Evolutionary conservation across 1,284 basidiomycete genomes (phyloP), one percentile per base, ranked within the genome.

Genomic region (Schizophyllum amplum): DNA sequence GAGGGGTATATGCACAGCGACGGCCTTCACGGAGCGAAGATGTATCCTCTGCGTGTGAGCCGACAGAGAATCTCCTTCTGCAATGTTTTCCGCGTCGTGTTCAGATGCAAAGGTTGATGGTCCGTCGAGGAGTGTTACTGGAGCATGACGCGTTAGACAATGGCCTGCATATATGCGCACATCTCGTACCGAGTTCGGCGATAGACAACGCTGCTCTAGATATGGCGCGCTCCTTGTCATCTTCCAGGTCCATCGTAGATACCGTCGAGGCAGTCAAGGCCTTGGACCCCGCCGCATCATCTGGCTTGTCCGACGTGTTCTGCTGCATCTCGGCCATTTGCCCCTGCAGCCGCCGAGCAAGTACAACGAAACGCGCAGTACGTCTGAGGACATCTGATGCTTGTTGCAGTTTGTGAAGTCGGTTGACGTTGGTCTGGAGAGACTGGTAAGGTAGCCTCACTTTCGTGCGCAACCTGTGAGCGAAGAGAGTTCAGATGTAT

Each of bases 171-270:
- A 42, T 33, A 24, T 25, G 11, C 42, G 47, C 27, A 75, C 82
- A 64, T 20, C 11, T 9, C 48, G 48, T 60, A 92, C 92, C 81
- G 46, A 97, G 76, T 69, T 98, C 94, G 1, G 94, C 91, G 4
- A 96, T 84, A 47, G 85, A 94, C 62, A 97, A 72, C 7, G 94
- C 94, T 1, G 94, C 93, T 69, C 94, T 94, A 2, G 92, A 87
- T 63, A 96, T 84, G 11, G 84, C 83, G 4, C 92, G 77, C 66
- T 95, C 92, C 68, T 85, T 88, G 61, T 93, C 92, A 26, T 89
- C 87, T 65, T 90, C 87, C 24, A 74, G 68, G 48, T 82, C 80
- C 17, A 68, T 67, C 17, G 67, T 65, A 33, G 63, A 63, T 21
- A 64, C 64, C 46, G 59, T 65, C 24, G n/a, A 62, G 58, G 33